These are phyloP conservation scores for Gentiana straminea DNA, from an alignment of 257 asterid genomes.

Conservation along the genomic window DNA sequence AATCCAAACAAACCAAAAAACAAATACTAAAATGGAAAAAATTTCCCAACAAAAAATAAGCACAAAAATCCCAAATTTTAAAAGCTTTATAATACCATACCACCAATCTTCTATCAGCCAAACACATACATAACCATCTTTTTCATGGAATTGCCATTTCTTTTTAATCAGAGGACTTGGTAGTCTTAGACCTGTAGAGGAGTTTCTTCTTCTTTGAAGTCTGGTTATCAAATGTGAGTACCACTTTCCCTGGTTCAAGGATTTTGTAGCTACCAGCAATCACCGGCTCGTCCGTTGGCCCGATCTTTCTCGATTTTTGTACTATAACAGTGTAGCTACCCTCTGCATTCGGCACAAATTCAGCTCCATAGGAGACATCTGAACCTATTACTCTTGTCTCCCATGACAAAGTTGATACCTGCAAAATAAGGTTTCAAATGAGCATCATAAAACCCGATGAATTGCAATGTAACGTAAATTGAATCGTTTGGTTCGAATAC, in stretches of 20 bases:
- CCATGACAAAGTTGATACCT: slow-evolving; percentile 68
- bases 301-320: slow-evolving; percentile 64
- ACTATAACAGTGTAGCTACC: slow-evolving; percentile 83
- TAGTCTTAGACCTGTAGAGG: slow-evolving; percentile 75
- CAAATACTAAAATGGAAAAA: slow-evolving; percentile 21
- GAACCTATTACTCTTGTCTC: slow-evolving; percentile 84
- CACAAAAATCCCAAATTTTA: slow-evolving; percentile 23
- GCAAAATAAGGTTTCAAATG: slow-evolving; percentile 5
- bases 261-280: slow-evolving; percentile 55
- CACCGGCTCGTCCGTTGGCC: slow-evolving; percentile 49
- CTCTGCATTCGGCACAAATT: slow-evolving; percentile 64
- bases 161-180: slow-evolving; percentile 51
- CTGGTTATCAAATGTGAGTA: slow-evolving; percentile 77
- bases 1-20: slow-evolving; percentile 29
- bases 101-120: slow-evolving; percentile 21
- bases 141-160: background rate
- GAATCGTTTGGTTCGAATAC: background rate
- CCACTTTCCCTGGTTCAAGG: slow-evolving; percentile 65
- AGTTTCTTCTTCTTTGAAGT: slow-evolving; percentile 89
- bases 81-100: slow-evolving; percentile 17
- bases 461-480: background rate
- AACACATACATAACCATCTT: slow-evolving; percentile 13
- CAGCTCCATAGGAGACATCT: slow-evolving; percentile 81
- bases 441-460: background rate
- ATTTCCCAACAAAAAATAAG: slow-evolving; percentile 18